Evolutionary conservation across 2,329 filamentous ascomycete species (phyloP).

Genomic region (Bipolaris gigantea): DNA sequence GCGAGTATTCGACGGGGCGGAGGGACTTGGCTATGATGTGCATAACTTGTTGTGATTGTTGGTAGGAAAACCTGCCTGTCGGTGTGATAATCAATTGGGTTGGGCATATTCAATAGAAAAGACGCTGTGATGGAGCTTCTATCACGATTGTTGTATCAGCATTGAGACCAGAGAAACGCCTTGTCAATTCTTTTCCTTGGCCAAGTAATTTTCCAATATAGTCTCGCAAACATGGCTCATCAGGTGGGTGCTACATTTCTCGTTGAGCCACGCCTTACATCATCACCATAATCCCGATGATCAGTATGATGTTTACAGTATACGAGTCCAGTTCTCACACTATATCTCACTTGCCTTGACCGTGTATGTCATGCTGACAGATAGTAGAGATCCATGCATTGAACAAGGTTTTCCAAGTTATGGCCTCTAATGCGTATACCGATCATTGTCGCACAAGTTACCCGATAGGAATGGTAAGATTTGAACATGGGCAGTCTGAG

Average conservation of each 20-base stretch:
- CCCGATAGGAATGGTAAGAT: background rate
- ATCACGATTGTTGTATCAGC: too few species aligned
- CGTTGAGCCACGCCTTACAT: background rate
- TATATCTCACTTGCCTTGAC: too few species aligned
- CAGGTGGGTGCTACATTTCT: background rate
- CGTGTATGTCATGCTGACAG: background rate
- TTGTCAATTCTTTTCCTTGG: background rate
- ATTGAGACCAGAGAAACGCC: background rate
- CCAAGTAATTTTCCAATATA: background rate
- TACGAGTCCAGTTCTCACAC: background rate
- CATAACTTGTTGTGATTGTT: too few species aligned
- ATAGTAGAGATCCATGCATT: background rate
- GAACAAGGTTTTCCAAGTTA: background rate
- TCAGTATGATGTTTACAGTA: background rate
- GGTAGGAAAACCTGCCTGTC: too few species aligned
- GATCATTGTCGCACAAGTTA: background rate
- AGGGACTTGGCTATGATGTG: too few species aligned
- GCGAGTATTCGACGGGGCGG: too few species aligned
- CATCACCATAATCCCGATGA: background rate
- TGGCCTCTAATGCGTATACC: background rate
- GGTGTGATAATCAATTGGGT: too few species aligned
- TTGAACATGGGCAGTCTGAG: background rate
- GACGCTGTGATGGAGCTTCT: too few species aligned
- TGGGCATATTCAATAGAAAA: background rate
- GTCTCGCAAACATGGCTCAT: background rate